Evolutionary conservation across 305 asterid species (phyloP), one percentile per base, ranked within the genome.

Genomic region (Fraxinus velutina): DNA sequence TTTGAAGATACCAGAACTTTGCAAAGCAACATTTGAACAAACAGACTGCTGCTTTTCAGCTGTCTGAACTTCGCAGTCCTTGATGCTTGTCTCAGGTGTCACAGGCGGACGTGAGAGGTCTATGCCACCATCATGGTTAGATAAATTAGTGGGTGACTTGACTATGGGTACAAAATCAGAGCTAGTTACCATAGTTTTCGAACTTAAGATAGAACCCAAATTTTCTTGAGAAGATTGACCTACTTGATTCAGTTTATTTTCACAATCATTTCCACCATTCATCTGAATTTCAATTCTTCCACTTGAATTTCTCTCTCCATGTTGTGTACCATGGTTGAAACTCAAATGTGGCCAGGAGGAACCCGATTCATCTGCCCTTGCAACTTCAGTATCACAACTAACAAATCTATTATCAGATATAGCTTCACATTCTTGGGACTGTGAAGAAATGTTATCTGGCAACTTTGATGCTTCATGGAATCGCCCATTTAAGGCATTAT

Each of bases 401-500:
- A 34, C 19, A 4, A 62, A 34, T 76, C 79, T 81, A 78, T 82
- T 84, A 37, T 82, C 87, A 10, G 83, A 78, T 30, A 82, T 85
- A 82, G 82, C 79, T 83, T 78, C 89, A 76, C 85, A 76, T 85
- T 84, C 89, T 79, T n/a, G 86, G 39, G 86, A 84, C 62, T 78
- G 83, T 24, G 85, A 79, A 78, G 92, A 85, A 73, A 80, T 73
- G 79, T 89, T 85, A 68, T 70, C 80, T 32, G 87, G 84, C 78
- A 80, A 83, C 21, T 86, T 93, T 32, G 89, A 80, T 21, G 92
- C 88, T 81, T 86, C 90, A 82, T 88, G 88, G 83, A 88, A 85
- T 73, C 84, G 84, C 75, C 93, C 91, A 72, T 80, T 89, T 83
- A 96, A 79, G 39, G 93, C 99, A 82, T 93, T 93, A 55, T 84